Base-by-base conservation (phyloP, 2,329 filamentous ascomycete species). In the Simplicillium sp. region DNA sequence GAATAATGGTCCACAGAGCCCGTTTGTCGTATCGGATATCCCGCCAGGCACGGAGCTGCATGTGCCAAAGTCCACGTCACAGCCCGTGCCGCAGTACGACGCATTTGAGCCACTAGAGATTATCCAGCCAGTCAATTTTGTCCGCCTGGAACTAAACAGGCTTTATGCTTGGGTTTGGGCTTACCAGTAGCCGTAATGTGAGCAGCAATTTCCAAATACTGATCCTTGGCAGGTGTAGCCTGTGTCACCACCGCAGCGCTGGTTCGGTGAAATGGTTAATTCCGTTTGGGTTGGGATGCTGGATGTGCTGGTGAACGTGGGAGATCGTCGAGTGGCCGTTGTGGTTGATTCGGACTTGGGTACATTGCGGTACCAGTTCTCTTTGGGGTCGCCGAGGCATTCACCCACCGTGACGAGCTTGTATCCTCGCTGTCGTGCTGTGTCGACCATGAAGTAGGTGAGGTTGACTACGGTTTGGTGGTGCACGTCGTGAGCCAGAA, bases 391-490 rank as follows among this genome's bases (percentile, higher is more conserved):
- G 1, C 67, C 68, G 13, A 80, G 60, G 43, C 76, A 80, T 44
- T 77, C 70, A 1, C 73, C 76, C 4, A 78, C 67, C 1, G 74
- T 74, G 20, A 74, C 71, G 34, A 68, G 66, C 36, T 49, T 54
- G 47, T 66, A 67, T 0, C 71, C 72, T 14, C 65, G 58, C 3
- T 54, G 48, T 17, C 52, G 50, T 12, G 73, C 58, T 38, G 53
- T 54, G 11, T 57, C 44, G 14, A 72, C 52, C 66, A 73, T 71
- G 50, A 58, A 67, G 51, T 51, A 37, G 4, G 58, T 54, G 42
- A 74, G 53, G 31, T 60, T 65, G 7, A 54, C 47, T 3, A 66
- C 70, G 0, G 69, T 71, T 47, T 68, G 61, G 41, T 65, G 53
- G 41, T 73, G 68, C 17, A 72, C 66, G 45, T 75, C 71, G 48